Percentiles rank a stretch among this genome's conserved stretches.
These are phyloP conservation scores for Thielaviopsis populi DNA, from an alignment of 2,329 filamentous ascomycete genomes.

Conservation along the genomic window DNA sequence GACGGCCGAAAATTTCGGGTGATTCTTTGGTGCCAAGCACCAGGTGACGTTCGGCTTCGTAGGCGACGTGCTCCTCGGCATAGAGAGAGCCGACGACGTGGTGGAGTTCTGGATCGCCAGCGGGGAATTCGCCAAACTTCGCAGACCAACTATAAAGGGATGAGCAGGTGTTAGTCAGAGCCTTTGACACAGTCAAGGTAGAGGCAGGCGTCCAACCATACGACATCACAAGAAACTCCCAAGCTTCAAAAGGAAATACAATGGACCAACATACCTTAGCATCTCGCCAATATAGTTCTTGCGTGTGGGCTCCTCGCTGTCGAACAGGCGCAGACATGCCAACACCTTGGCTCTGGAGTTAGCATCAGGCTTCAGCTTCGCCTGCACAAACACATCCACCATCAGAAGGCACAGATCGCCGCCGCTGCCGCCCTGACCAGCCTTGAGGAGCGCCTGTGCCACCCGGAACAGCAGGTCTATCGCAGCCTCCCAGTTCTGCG, in stretches of 20 bases:
- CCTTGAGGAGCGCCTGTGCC: slow-evolving; percentile 70
- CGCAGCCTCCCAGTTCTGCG: slow-evolving; percentile 67
- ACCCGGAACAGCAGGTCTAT: slow-evolving; percentile 77
- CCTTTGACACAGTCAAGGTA: neutral
- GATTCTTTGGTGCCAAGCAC: slow-evolving; percentile 81
- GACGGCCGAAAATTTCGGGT: slow-evolving; percentile 57
- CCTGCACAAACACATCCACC: slow-evolving; percentile 81
- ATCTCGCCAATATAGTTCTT: slow-evolving; percentile 86
- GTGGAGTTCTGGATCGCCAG: slow-evolving; percentile 86
- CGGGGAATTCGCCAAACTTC: slow-evolving; percentile 72
- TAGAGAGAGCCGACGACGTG: slow-evolving; percentile 79
- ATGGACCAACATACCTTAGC: slow-evolving; percentile 43
- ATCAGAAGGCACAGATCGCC: slow-evolving; percentile 80
- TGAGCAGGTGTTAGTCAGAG: slow-evolving; percentile 8
- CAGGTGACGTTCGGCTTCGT: slow-evolving; percentile 86
- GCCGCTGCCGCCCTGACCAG: slow-evolving; percentile 84
- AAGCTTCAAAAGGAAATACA: neutral
- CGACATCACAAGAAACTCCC: neutral
- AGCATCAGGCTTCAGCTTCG: slow-evolving; percentile 62
- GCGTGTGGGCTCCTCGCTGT: slow-evolving; percentile 68
- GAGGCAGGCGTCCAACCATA: neutral
- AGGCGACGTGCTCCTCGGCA: slow-evolving; percentile 82
- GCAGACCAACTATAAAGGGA: slow-evolving; percentile 52
- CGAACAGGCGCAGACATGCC: slow-evolving; percentile 66
- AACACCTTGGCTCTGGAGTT: slow-evolving; percentile 59